phyloP scores from a whole-genome alignment of 768 basidiomycete species.

The Brasilioporus rufonigricans region DNA sequence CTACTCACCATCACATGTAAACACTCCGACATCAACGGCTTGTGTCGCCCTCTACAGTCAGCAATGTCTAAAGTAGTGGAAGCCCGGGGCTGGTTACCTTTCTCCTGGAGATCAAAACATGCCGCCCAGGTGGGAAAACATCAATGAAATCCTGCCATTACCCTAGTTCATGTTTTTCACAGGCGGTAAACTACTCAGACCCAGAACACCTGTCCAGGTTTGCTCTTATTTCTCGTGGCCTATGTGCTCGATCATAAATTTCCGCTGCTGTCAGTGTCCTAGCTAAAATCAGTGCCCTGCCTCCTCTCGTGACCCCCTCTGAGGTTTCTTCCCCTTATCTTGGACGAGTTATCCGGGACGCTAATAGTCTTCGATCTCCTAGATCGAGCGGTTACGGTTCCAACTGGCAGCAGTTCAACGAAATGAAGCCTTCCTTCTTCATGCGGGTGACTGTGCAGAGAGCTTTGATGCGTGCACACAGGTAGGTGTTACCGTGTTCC shows the following conservation, averaged over 20 bases:
- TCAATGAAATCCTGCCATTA: background rate
- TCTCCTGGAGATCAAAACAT: slow-evolving; percentile 76
- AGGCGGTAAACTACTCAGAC: slow-evolving; percentile 77
- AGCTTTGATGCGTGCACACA: slow-evolving; percentile 90
- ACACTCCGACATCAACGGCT: too few relatives aligned
- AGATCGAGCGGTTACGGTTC: slow-evolving; percentile 82
- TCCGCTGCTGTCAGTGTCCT: slow-evolving; percentile 53
- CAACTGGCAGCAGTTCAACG: slow-evolving; percentile 79
- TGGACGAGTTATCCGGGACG: slow-evolving; percentile 21
- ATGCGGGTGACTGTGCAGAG: slow-evolving; percentile 98
- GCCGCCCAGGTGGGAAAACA: slow-evolving; percentile 64
- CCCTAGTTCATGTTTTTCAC: background rate
- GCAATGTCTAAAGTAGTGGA: slow-evolving; percentile 13
- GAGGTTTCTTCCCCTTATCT: slow-evolving; percentile 60
- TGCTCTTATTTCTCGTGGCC: slow-evolving; percentile 12
- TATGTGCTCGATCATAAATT: background rate
- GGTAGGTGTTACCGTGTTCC: slow-evolving; percentile 40
- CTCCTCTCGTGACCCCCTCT: slow-evolving; percentile 88
- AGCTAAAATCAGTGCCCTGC: slow-evolving; percentile 71
- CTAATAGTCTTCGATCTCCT: slow-evolving; percentile 15
- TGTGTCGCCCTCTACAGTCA: background rate
- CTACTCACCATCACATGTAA: background rate
- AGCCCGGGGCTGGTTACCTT: slow-evolving; percentile 56
- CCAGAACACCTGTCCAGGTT: slow-evolving; percentile 56
- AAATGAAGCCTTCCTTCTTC: slow-evolving; percentile 90